Conservation (phyloP, 2,329 filamentous ascomycete genomes). For the Chrysoporthe cubensis region DNA sequence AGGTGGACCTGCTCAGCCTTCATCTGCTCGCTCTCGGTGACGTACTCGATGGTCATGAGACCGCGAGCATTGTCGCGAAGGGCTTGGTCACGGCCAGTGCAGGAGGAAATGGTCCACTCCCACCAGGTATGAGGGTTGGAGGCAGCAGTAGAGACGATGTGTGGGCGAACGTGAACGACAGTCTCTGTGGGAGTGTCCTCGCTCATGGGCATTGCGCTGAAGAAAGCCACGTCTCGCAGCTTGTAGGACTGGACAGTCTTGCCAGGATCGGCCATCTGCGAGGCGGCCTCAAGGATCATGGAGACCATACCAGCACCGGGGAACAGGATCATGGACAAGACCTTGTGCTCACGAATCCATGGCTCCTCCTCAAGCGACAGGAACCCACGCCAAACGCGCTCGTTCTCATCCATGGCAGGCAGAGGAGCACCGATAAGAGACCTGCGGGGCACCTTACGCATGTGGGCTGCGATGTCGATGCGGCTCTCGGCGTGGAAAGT, state of each 20-base stretch:
- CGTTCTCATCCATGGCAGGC: constrained; percentile 26
- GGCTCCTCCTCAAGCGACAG: constrained; percentile 27
- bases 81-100: constrained; percentile 20
- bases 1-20: constrained; percentile 18
- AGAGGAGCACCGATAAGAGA: constrained; percentile 23
- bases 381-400: constrained; percentile 26
- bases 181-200: constrained; percentile 27
- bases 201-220: constrained; percentile 23
- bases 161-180: constrained; percentile 20
- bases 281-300: constrained; percentile 23
- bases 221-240: constrained; percentile 24
- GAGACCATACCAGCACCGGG: constrained; percentile 28
- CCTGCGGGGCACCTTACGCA: constrained; percentile 34
- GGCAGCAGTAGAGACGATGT: constrained; percentile 20
- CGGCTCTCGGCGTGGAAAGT: constrained; percentile 28
- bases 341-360: constrained; percentile 27
- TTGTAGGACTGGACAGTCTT: constrained; percentile 27
- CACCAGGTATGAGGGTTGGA: constrained; percentile 23
- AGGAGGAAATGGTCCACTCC: constrained; percentile 27
- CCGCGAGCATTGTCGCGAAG: constrained; percentile 26
- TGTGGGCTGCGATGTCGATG: constrained; percentile 42
- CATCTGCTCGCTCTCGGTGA: constrained; percentile 25
- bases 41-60: constrained; percentile 25
- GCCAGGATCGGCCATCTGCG: constrained; percentile 29
- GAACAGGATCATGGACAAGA: constrained; percentile 25